These are phyloP conservation scores for Aplosporella prunicola DNA, from an alignment of 2,329 filamentous ascomycete genomes.

Conservation along the genomic window DNA sequence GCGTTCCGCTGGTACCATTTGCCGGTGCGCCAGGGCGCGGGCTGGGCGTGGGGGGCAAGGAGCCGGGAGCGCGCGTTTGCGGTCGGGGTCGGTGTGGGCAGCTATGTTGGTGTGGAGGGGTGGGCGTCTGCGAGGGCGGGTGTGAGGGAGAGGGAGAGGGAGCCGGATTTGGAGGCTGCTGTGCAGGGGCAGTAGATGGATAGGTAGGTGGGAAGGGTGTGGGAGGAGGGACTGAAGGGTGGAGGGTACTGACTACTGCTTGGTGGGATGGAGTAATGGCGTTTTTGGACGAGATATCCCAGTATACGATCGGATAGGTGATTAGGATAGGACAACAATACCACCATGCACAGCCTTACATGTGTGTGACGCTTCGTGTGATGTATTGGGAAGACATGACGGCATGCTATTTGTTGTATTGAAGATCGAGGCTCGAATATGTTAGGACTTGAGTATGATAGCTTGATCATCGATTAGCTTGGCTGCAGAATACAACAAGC, in stretches of 20 bases:
- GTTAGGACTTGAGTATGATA: too few species aligned
- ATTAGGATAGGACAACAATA: too few species aligned
- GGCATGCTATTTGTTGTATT: too few species aligned
- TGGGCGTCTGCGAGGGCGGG: constrained; percentile 21
- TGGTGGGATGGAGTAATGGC: background rate
- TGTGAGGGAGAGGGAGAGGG: too few species aligned
- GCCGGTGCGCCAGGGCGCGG: constrained; percentile 66
- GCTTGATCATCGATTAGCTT: too few species aligned
- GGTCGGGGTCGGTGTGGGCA: constrained; percentile 53
- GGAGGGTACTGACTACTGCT: background rate
- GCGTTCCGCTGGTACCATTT: constrained; percentile 81
- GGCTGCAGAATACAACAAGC: too few species aligned
- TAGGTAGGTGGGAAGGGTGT: constrained; percentile 3
- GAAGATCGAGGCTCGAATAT: too few species aligned
- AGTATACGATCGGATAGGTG: too few species aligned
- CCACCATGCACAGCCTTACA: too few species aligned
- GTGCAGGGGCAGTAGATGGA: constrained; percentile 5
- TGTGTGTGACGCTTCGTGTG: too few species aligned
- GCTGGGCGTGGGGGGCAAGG: constrained; percentile 82
- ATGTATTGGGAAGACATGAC: too few species aligned
- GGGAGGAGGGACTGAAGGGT: background rate
- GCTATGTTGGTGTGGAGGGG: constrained; percentile 40
- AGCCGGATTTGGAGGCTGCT: background rate
- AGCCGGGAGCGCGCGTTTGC: constrained; percentile 66
- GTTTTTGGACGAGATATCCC: too few species aligned